Evolutionary conservation across 2,329 filamentous ascomycete species (phyloP), one percentile per base, ranked within the genome.

Genomic region (Colletotrichum sp.): DNA sequence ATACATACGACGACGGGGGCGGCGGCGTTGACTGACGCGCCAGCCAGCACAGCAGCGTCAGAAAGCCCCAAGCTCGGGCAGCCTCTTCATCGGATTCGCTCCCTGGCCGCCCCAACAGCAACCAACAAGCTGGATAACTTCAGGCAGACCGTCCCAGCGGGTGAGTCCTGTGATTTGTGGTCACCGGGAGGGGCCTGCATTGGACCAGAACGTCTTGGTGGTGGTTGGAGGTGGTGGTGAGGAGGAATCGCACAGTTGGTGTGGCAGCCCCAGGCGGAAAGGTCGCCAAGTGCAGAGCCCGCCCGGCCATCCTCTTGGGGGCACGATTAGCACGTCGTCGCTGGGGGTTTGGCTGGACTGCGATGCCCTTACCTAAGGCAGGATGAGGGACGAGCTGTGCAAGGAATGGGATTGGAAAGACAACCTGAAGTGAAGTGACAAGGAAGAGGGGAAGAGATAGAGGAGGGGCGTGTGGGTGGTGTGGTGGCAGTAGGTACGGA

Each of bases 131-230:
- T 51, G 54, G 66, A 68, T 61, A 43, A 61, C 63, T 71, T 59
- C 68, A 71, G 62, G 71, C 18, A 73, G 62, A 58, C 61, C 62
- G 70, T 66, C 43, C 67, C 67, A 62, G 67, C 24, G 54, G 33
- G 34, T 24, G 27, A 66, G 68, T 74, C 72, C 67, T 73, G 67
- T 73, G 72, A 72, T 72, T 66, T 66, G 54, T 63, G 57, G 72
- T 63, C 63, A 74, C 68, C 38, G 51, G 72, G 72, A 71, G 62
- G 72, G 47, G 71, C 62, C 72, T 67, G 69, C 69, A 74, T 67
- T 51, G 59, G 63, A 29, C 47, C 36, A 71, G 38, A 67, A 67
- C 21, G 47, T 62, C 62, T 57, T 58, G 71, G 66, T 69, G 47
- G 63, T 69, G 47, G 43, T 51, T 51, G 43, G 43, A 51, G 43